Percentiles rank a stretch among this genome's conserved stretches.
phyloP scores from a whole-genome alignment of 768 basidiomycete species.

The Psilocybe cyanescens region DNA sequence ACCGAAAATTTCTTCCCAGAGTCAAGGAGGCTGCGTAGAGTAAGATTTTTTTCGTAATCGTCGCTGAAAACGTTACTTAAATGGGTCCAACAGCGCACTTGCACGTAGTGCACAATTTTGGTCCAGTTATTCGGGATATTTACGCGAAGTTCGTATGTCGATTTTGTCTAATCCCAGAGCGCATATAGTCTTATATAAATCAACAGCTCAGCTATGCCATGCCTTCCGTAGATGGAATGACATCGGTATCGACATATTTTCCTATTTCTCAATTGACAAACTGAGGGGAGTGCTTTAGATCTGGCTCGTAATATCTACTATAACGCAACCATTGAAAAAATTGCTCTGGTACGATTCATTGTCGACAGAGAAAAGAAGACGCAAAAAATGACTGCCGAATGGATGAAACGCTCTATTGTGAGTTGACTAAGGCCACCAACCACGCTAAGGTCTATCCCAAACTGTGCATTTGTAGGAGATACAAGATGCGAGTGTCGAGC shows the following conservation, averaged over 20 bases:
- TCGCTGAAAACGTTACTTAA: neutral
- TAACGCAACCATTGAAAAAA: conserved; percentile 65
- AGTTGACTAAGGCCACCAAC: neutral
- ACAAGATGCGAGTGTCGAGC: conserved; percentile 3
- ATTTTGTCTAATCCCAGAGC: conserved; percentile 1
- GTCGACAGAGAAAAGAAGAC: conserved; percentile 44
- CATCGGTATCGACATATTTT: conserved; percentile 50
- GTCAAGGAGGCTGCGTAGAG: conserved; percentile 45
- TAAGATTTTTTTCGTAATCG: conserved; percentile 14
- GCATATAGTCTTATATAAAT: conserved; percentile 15
- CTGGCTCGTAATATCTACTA: conserved; percentile 66
- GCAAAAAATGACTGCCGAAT: conserved; percentile 18
- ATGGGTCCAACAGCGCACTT: conserved; percentile 56
- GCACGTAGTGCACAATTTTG: conserved; percentile 82
- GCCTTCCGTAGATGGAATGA: conserved; percentile 77
- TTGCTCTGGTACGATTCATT: conserved; percentile 50
- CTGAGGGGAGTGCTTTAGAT: conserved; percentile 11
- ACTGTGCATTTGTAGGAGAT: neutral
- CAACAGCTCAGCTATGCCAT: conserved; percentile 73
- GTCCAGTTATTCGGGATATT: conserved; percentile 86
- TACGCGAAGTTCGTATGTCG: conserved; percentile 75
- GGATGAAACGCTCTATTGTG: conserved; percentile 11
- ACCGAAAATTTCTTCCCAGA: conserved; percentile 9
- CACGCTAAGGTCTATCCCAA: too few relatives aligned
- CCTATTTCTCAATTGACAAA: neutral